Evolutionary conservation across 495 filamentous ascomycete species (phyloP).

Genomic region (Durotheca rogersii): DNA sequence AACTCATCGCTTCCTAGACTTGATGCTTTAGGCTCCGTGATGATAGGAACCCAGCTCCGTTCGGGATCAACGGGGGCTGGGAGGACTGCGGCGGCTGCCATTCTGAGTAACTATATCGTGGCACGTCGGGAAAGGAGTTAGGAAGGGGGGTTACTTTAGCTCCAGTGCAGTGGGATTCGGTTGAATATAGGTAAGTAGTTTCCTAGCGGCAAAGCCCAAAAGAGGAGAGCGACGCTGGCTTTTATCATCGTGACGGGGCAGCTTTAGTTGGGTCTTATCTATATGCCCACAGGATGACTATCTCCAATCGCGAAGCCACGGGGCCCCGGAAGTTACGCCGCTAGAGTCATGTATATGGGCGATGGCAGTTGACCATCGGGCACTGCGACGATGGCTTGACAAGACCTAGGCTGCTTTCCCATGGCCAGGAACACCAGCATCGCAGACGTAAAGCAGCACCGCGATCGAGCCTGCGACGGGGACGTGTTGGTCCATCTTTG

Average conservation of each 20-base stretch:
- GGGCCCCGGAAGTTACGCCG: conserved; percentile 15
- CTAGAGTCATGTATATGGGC: conserved; percentile 22
- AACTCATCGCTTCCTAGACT: conserved; percentile 25
- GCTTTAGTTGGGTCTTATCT: conserved; percentile 21
- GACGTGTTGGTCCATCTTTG: conserved; percentile 17
- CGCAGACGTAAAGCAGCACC: conserved; percentile 26
- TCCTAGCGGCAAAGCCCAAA: conserved; percentile 1
- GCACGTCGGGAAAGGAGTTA: background rate
- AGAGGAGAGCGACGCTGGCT: conserved; percentile 3
- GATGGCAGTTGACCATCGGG: conserved; percentile 21
- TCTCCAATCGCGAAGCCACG: conserved; percentile 20
- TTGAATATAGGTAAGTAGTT: background rate
- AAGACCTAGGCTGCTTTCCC: conserved; percentile 21
- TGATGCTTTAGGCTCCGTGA: conserved; percentile 14
- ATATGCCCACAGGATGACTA: too few relatives aligned
- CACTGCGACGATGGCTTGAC: conserved; percentile 26
- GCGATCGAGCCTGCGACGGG: conserved; percentile 19
- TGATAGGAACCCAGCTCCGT: conserved; percentile 27
- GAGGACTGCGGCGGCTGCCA: conserved; percentile 26
- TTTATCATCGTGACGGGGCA: conserved; percentile 26
- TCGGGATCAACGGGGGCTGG: conserved; percentile 12
- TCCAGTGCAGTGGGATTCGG: too few relatives aligned
- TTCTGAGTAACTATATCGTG: conserved; percentile 9
- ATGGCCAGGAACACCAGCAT: conserved; percentile 7
- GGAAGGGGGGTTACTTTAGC: too few relatives aligned